Evolutionary conservation across 1,284 basidiomycete species (phyloP), one percentile per base, ranked within the genome.

Genomic region (Stereum hirsutum): DNA sequence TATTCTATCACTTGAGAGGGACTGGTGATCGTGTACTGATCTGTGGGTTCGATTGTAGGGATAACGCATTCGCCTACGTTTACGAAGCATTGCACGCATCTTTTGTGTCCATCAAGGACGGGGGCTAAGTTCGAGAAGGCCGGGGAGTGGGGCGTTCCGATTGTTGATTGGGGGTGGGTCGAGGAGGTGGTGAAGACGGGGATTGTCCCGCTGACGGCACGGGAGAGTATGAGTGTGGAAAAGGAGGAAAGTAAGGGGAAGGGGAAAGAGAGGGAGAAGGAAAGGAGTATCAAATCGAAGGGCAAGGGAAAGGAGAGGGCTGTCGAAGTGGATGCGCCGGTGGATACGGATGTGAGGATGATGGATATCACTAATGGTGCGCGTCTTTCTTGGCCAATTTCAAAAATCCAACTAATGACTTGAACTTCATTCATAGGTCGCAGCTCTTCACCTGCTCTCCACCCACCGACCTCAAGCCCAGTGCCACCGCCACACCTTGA

Each of bases 111-210:
- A 0, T 71, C 76, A 5, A 72, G 69, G 1, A 63, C 56, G 0
- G 88, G 88, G 10, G 61, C 68, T 12, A 90, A 90, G 54, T 84
- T 72, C 41, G 71, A 76, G n/a, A 86, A 81, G 55, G 87, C 87
- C 3, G 51, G 58, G 33, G 75, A 85, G 52, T 89, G 88, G 86
- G 65, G 64, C 4, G 72, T 80, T 6, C 74, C 77, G 0, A 71
- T 84, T 12, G 65, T 86, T 11, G 67, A 69, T 36, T 64, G 81
- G 60, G 57, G 59, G 8, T 89, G 83, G 81, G 55, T 90, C n/a
- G 65, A 64, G 5, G 59, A 61, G 1, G 69, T 84, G 46, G 74
- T 70, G 12, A 60, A 51, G 27, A 64, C 55, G 0, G 81, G 80
- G 0, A 41, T 37, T 5, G 57, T 84, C 37, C 70, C 69, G 3